Conservation (phyloP, 768 basidiomycete species). For the Asterophora parasitica region DNA sequence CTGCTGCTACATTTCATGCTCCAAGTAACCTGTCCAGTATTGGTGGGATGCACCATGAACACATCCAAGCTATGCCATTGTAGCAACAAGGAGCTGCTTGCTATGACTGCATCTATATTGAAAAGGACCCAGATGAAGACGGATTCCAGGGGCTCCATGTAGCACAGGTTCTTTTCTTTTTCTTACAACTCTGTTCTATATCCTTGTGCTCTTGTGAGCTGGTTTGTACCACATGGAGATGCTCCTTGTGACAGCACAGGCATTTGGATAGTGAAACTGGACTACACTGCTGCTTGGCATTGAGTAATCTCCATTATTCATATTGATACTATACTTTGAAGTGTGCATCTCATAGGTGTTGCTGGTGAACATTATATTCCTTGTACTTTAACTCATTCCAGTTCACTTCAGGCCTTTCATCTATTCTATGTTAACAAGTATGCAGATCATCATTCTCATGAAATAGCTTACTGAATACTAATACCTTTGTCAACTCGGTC, state of each 20-base stretch:
- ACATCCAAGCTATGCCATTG: slow-evolving; percentile 22
- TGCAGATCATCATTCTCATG: neutral
- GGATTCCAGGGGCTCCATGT: slow-evolving; percentile 5
- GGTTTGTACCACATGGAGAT: slow-evolving; percentile 20
- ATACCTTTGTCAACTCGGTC: too few relatives aligned
- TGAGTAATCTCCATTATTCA: slow-evolving; percentile 17
- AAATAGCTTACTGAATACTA: neutral
- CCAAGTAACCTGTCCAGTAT: slow-evolving; percentile 19
- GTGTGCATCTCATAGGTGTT: slow-evolving; percentile 26
- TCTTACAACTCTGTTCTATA: neutral
- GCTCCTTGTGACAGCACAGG: slow-evolving; percentile 14
- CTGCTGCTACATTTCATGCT: slow-evolving; percentile 22
- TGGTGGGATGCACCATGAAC: slow-evolving; percentile 19
- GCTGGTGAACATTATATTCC: slow-evolving; percentile 20
- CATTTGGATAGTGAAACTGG: slow-evolving; percentile 28
- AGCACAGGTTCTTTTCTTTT: slow-evolving; percentile 1
- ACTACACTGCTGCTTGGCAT: slow-evolving; percentile 9
- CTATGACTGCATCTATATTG: slow-evolving; percentile 16
- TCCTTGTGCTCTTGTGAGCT: slow-evolving; percentile 22
- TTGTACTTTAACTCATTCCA: neutral
- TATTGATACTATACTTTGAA: slow-evolving; percentile 23
- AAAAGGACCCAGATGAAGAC: neutral
- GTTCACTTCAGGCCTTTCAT: slow-evolving; percentile 20
- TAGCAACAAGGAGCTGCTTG: slow-evolving; percentile 20
- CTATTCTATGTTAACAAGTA: neutral